These are phyloP conservation scores for Pachysandra terminalis DNA, from an alignment of 164 flowering plant species.

Conservation along the genomic window DNA sequence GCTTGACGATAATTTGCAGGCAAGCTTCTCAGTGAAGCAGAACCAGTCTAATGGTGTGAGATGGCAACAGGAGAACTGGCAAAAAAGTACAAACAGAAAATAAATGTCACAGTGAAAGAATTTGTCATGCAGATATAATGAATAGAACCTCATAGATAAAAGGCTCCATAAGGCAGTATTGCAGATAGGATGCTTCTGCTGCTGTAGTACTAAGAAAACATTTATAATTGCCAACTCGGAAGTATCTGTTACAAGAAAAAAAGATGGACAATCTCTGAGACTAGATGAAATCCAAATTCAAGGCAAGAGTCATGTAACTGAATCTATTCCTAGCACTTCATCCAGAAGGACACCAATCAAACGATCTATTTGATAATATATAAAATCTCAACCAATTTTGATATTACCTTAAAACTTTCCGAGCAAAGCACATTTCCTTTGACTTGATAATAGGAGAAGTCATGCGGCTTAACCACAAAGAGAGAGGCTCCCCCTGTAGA, in stretches of 20 bases:
- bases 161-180: slow-evolving; percentile 72
- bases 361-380: not conserved
- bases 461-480: slow-evolving; percentile 62
- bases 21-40: not conserved
- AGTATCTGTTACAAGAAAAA: slow-evolving; percentile 37
- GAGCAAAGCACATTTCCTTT: slow-evolving; percentile 68
- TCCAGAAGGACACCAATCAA: not conserved
- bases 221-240: slow-evolving; percentile 59
- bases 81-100: not conserved
- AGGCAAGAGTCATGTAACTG: not conserved
- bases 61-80: not conserved
- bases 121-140: not conserved
- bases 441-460: slow-evolving; percentile 49
- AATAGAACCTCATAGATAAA: slow-evolving; percentile 56
- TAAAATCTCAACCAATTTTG: slow-evolving; percentile 1
- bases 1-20: not conserved
- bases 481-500: slow-evolving; percentile 68
- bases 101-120: not conserved
- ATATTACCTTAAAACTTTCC: slow-evolving; percentile 57
- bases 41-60: not conserved
- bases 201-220: slow-evolving; percentile 47
- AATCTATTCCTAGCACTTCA: not conserved
- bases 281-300: not conserved
- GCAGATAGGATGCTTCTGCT: slow-evolving; percentile 68
- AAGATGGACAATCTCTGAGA: slow-evolving; percentile 9